Base-by-base conservation (phyloP, 2,329 filamentous ascomycete species). In the Talaromyces sp. region DNA sequence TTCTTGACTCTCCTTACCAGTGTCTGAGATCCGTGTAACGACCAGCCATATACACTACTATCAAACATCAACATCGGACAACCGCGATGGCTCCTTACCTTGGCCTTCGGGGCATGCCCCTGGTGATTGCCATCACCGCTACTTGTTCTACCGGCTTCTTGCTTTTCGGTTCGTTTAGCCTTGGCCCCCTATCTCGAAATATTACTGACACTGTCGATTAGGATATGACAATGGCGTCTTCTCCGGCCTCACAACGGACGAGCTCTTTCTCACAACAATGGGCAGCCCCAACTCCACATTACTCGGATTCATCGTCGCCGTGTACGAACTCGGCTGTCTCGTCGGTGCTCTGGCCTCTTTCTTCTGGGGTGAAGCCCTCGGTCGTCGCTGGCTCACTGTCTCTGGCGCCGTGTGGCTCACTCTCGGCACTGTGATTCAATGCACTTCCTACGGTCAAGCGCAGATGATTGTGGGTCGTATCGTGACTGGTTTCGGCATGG, bases 401-500 rank as follows among this genome's bases (percentile, higher is more conserved):
- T 64, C 78, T 9, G 82, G 81, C 3, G 81, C 78, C 1, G 68
- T 76, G 19, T 81, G 84, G 69, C 82, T 85, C 74, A 75, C 82
- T 2, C 71, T 85, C 47, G 83, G 82, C 22, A 80, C 81, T 57
- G 75, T 78, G 27, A 74, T 85, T 41, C 82, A 85, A 68, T 76
- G 75, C n/a, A 78, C 81, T 19, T 75, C 83, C 3, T 85, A 80
- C 69, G 66, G 72, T 5, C 77, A 83, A 3, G 72, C 78, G 0
- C 82, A 85, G 66, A 75, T 86, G 59, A 82, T 85, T 62, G 76
- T 83, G 37, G 82, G 82, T 14, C 78, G 83, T 62, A 69, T 85
- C 19, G 76, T 85, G 22, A 82, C 82, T 22, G 83, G 84, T 22
- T 76, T 84, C 64, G 84, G 83, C 9, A 84, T 84, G 50, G 80